Evolutionary conservation across 2,329 filamentous ascomycete species (phyloP).

Genomic region (Alternaria consortialis): DNA sequence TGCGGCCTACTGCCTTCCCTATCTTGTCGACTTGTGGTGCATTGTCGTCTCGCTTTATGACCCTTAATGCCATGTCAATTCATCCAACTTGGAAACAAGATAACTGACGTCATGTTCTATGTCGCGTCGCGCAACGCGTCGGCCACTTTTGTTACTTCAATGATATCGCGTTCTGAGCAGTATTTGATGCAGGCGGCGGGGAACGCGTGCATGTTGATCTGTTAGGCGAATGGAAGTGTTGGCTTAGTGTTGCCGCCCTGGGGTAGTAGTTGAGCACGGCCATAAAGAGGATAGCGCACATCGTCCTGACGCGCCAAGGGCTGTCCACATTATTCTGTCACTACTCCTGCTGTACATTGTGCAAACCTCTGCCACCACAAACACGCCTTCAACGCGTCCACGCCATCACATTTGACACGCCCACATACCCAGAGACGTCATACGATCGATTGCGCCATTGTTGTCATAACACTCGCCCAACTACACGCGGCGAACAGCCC

Average conservation of each 20-base stretch:
- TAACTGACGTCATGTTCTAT: conserved; percentile 18
- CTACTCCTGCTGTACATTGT: conserved; percentile 7
- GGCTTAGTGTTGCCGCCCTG: conserved; percentile 2
- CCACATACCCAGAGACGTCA: background rate
- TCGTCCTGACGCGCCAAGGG: conserved; percentile 16
- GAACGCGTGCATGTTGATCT: conserved; percentile 5
- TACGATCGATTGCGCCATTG: background rate
- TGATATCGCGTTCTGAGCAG: background rate
- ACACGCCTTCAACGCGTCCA: conserved; percentile 13
- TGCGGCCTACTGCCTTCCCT: background rate
- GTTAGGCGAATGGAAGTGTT: background rate
- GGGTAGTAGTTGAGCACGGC: conserved; percentile 6
- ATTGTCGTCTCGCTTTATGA: background rate
- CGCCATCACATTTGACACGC: background rate
- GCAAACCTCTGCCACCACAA: conserved; percentile 5
- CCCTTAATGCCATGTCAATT: background rate
- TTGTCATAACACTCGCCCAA: conserved; percentile 5
- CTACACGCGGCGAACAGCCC: conserved; percentile 42
- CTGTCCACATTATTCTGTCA: conserved; percentile 17
- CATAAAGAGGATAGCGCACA: conserved; percentile 11
- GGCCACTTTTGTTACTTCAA: no score
- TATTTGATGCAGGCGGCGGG: background rate
- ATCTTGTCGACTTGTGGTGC: background rate
- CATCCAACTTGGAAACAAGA: background rate
- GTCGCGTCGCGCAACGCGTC: conserved; percentile 4